Percentiles rank a stretch among this genome's conserved stretches.
Evolutionary conservation across 345 rosid genomes (phyloP).

Genomic region (Lepidium sativum): DNA sequence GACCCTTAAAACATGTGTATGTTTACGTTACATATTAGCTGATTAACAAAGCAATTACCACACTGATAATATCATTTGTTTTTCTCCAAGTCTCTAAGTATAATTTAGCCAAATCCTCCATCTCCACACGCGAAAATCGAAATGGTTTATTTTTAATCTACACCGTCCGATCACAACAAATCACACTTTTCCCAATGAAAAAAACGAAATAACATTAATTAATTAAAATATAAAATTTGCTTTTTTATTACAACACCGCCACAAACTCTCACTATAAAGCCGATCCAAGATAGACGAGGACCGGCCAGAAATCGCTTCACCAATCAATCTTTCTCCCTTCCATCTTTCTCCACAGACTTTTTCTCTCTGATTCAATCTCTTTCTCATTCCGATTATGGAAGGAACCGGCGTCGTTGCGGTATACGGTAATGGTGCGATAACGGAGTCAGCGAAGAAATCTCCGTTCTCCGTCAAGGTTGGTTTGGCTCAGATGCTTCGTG

Average conservation of each 20-base stretch:
- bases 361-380: neutral
- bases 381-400: slow-evolving; percentile 45
- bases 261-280: slow-evolving; percentile 24
- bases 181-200: too few species aligned
- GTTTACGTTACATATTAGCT: too few species aligned
- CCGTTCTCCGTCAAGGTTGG: slow-evolving; percentile 81
- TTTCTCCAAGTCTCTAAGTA: neutral
- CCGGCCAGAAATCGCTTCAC: slow-evolving; percentile 20
- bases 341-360: neutral
- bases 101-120: neutral
- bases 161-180: neutral
- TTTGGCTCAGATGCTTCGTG: slow-evolving; percentile 80
- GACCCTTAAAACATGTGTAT: neutral
- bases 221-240: neutral
- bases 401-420: slow-evolving; percentile 74
- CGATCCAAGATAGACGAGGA: slow-evolving; percentile 25
- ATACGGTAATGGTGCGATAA: slow-evolving; percentile 62
- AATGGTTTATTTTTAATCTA: neutral
- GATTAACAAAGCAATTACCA: neutral
- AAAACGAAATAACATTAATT: too few species aligned
- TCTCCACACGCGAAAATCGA: slow-evolving; percentile 7
- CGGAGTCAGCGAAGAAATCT: slow-evolving; percentile 60
- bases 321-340: too few species aligned
- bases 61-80: neutral
- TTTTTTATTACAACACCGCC: slow-evolving; percentile 22